Base-by-base conservation (phyloP, 1,139 yeast species). In the Zygoascus hellenicus region DNA sequence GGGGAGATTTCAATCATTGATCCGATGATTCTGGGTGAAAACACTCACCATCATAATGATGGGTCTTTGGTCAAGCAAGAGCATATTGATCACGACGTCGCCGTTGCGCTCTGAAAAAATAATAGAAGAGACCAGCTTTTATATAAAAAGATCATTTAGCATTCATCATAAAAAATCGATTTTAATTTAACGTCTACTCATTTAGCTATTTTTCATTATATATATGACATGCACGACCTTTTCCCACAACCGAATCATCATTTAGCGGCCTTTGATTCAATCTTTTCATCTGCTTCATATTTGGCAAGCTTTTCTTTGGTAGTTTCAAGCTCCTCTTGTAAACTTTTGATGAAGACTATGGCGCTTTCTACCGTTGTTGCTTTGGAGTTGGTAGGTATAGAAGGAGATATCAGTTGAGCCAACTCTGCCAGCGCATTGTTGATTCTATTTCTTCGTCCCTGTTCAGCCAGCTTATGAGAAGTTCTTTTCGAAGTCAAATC, bases 361-460 rank as follows among this genome's bases (percentile, higher is more conserved):
- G 96, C 96, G 62, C 88, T 71, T 62, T 92, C 97, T 5, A 92
- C 96, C 0, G 97, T 92, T 2, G 95, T 88, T 1, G 97, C 97
- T 62, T 92, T 92, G 19, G 85, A 22, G 88, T 95, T 46, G 78
- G 82, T 28, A 11, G 61, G 60, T 10, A 58, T 55, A 79, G 80
- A 13, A 13, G 81, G 78, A 0, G 95, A 95, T 19, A 92, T 75
- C 53, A 88, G 67, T 9, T 71, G 60, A 2, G 83, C 83, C 49
- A 92, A 69, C 44, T 87, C 95, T 42, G 78, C 79, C 16, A 92
- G 80, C 0, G 97, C 97, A 49, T 72, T 68, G 65, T 92, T 92
- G 83, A 92, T 83, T 54, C 98, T 73, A 64, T 90, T 89, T 58
- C 98, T 77, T 51, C 98, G 74, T 9, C 96, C 97, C 66, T 92